These are phyloP conservation scores for Cercospora sojina DNA, from an alignment of 2,329 filamentous ascomycete species.

Conservation along the genomic window DNA sequence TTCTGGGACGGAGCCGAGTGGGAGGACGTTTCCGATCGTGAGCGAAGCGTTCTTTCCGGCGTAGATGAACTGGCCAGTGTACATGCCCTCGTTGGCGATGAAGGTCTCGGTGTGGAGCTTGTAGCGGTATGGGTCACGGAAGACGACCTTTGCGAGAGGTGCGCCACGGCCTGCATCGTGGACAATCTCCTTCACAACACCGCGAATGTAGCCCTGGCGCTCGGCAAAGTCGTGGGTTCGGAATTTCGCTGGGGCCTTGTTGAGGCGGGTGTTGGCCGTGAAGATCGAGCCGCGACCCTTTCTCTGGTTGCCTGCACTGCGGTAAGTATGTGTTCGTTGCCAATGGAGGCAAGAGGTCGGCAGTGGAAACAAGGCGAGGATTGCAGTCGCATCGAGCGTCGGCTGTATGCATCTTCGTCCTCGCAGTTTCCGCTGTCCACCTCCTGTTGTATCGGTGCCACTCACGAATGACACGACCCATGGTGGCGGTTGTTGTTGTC, in stretches of 20 bases:
- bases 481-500: conserved; percentile 13
- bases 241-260: conserved; percentile 95
- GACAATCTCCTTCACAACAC: conserved; percentile 98
- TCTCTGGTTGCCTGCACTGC: conserved; percentile 69
- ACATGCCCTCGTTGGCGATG: conserved; percentile 99
- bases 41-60: conserved; percentile 97
- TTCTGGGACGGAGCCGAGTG: conserved; percentile 90
- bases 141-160: conserved; percentile 92
- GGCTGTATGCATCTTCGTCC: conserved; percentile 3
- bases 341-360: conserved; percentile 7
- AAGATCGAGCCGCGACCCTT: conserved; percentile 77
- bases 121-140: conserved; percentile 98
- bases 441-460: conserved; percentile 7
- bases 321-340: conserved; percentile 12
- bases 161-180: conserved; percentile 98
- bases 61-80: conserved; percentile 99
- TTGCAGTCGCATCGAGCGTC: conserved; percentile 6
- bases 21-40: conserved; percentile 96
- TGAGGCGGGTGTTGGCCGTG: conserved; percentile 61
- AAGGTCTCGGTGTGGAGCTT: conserved; percentile 98
- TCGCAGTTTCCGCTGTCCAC: conserved; percentile 5
- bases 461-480: conserved; percentile 23
- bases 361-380: background rate
- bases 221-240: conserved; percentile 82
- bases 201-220: conserved; percentile 89